Evolutionary conservation across 139 green algal genomes (phyloP).

Genomic region (Coccomyxa sp.): DNA sequence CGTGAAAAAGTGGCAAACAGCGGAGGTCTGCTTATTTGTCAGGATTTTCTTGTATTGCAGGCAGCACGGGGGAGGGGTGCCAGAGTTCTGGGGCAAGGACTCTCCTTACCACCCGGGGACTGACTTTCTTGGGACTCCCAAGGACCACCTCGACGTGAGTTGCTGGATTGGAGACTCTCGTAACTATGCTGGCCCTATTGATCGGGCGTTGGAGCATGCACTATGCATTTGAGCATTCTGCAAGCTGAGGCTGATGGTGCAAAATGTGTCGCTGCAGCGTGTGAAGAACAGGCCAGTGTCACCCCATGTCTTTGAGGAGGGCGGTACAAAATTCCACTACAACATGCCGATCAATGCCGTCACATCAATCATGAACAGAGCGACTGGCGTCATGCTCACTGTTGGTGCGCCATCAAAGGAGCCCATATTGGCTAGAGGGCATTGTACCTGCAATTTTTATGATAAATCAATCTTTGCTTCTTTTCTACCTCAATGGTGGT

Average conservation of each 20-base stretch:
- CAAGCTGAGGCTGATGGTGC: too few relatives aligned
- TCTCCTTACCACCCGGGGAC: conserved; percentile 84
- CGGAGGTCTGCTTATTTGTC: too few relatives aligned
- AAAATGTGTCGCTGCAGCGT: conserved; percentile 40
- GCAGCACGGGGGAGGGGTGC: conserved; percentile 33
- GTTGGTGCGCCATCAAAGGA: conserved; percentile 38
- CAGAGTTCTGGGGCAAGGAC: conserved; percentile 81
- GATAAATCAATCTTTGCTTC: background rate
- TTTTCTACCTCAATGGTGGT: background rate
- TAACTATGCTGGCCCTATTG: background rate
- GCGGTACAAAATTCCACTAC: conserved; percentile 77
- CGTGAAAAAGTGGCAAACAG: too few relatives aligned
- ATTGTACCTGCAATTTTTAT: background rate
- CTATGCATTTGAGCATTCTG: background rate
- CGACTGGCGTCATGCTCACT: conserved; percentile 70
- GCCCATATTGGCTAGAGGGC: background rate
- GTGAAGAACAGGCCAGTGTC: conserved; percentile 84
- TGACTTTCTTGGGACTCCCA: conserved; percentile 86
- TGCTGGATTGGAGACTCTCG: background rate
- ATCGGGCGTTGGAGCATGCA: background rate
- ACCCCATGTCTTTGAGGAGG: conserved; percentile 86
- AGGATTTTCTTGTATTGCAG: background rate
- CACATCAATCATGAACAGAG: conserved; percentile 86
- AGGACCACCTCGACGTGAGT: conserved; percentile 74
- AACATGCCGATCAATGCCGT: conserved; percentile 83